Conservation (phyloP, 768 basidiomycete genomes). For the Cystobasidium ongulense region DNA sequence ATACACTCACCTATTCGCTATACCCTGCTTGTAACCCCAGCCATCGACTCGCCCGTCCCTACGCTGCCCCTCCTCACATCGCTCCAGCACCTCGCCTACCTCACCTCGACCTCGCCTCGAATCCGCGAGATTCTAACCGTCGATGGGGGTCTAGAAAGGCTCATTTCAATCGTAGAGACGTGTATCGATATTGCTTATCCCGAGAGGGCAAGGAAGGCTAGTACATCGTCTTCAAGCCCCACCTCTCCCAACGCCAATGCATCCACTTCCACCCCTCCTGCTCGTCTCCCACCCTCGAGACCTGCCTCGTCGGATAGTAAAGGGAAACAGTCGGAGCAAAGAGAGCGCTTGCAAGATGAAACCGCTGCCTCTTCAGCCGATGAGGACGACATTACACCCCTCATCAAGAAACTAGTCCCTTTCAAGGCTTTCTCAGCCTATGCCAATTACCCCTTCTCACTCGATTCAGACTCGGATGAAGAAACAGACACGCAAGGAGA, state of each 20-base stretch:
- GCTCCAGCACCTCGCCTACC: constrained; percentile 86
- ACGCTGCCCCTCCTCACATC: constrained; percentile 77
- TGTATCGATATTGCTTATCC: constrained; percentile 46
- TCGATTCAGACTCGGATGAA: neutral
- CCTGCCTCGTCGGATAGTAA: constrained; percentile 11
- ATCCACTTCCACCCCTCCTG: neutral
- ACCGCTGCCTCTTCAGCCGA: neutral
- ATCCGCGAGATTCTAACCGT: constrained; percentile 97
- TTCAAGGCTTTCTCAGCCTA: constrained; percentile 40
- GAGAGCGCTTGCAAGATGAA: neutral
- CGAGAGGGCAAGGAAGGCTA: neutral
- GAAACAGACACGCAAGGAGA: neutral
- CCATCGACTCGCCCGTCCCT: constrained; percentile 47
- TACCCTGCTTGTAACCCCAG: constrained; percentile 7
- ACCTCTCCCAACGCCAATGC: constrained; percentile 6
- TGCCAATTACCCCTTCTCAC: constrained; percentile 16
- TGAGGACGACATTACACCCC: neutral
- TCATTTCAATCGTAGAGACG: constrained; percentile 78
- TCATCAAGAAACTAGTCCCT: constrained; percentile 25
- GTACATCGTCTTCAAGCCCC: neutral
- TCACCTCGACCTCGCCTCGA: constrained; percentile 91
- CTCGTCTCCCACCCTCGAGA: neutral
- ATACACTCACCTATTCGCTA: neutral
- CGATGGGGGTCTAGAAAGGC: constrained; percentile 93
- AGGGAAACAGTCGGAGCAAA: neutral